phyloP scores from a whole-genome alignment of 2,329 filamentous ascomycete species.

The Anthostomella pinea region DNA sequence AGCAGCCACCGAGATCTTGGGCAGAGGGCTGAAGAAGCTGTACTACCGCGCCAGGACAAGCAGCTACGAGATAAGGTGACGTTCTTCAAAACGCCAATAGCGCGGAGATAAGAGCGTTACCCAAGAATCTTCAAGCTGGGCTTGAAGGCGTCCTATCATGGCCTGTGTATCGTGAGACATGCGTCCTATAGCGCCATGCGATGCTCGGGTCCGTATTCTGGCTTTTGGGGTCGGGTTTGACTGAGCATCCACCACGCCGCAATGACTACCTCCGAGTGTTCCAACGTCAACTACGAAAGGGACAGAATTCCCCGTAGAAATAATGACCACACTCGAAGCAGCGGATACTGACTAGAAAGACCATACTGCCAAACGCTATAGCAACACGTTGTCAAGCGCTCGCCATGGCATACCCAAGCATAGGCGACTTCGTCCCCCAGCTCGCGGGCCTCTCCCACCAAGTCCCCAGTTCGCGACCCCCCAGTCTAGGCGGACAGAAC shows the following conservation, averaged over 20 bases:
- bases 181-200: neutral
- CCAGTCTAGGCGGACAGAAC: constrained; percentile 26
- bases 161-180: constrained; percentile 6
- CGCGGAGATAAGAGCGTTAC: too few species aligned
- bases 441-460: constrained; percentile 19
- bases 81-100: too few species aligned
- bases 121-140: too few species aligned
- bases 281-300: too few species aligned
- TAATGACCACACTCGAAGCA: too few species aligned
- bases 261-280: too few species aligned
- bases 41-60: too few species aligned
- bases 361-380: neutral
- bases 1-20: too few species aligned
- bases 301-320: too few species aligned
- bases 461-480: constrained; percentile 13
- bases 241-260: neutral
- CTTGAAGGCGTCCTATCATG: neutral
- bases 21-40: too few species aligned
- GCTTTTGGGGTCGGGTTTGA: neutral
- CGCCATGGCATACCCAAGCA: constrained; percentile 7
- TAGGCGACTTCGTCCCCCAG: constrained; percentile 24
- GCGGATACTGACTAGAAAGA: neutral
- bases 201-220: neutral
- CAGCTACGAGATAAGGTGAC: too few species aligned
- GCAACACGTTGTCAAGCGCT: neutral